Evolutionary conservation across 345 rosid species (phyloP), one percentile per base, ranked within the genome.

Genomic region (Sonneratia caseolaris): DNA sequence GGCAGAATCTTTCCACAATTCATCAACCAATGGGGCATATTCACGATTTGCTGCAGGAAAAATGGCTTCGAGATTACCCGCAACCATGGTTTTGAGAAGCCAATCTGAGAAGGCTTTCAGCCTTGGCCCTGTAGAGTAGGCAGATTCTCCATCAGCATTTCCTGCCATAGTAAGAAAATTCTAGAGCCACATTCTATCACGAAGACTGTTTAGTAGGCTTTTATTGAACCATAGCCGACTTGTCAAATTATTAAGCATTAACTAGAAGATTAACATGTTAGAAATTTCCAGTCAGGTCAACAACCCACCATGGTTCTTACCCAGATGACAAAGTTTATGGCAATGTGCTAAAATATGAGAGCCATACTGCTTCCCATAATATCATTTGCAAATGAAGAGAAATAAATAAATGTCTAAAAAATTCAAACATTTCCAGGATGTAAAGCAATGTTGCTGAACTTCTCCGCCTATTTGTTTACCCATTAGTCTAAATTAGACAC

Each of bases 1-100:
- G 18, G 99, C 99, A 13, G 85, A 61, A 81, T 92, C 96, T 68
- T 70, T 87, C 99, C 98, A 92, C 68, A 96, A 76, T 81, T 92
- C 98, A 73, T 89, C 99, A 74, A 91, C 92, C 66, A 92, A 69
- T 65, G 99, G 99, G 6, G 97, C 95, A 73, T 96, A 96, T 85
- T 96, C 99, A 71, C 99, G 97, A 77, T 89, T 86, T 49, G 98
- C 96, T 48, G 97, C 98, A 15, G 98, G 97, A 78, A 96, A 96
- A 76, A 96, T 84, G 66, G 83, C 91, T 65, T 85, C 98, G 64
- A 96, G 79, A 71, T 86, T 89, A 67, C 99, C 99, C 47, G 93
- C 81, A 47, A 84, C 96, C 98, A 96, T 96, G 57, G 87, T 79
- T 87, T 92, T 96, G 71, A 96, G 76, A 71, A 96, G 87, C 99